Evolutionary conservation across 2,329 filamentous ascomycete genomes (phyloP), one percentile per base, ranked within the genome.

Genomic region (Trichophyton rubrum): DNA sequence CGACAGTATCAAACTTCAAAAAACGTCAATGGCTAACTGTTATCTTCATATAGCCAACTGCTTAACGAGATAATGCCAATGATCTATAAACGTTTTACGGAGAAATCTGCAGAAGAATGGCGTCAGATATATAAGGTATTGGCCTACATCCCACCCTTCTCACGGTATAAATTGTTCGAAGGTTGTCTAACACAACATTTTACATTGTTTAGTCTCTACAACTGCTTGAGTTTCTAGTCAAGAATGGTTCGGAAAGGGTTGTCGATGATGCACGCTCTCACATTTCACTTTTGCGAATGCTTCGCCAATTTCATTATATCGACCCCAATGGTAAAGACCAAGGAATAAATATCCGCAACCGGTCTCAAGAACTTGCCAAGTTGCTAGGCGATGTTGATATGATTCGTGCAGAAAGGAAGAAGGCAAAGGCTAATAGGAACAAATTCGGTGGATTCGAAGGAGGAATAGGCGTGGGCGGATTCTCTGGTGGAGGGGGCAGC

Each of bases 41-140:
- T 20, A 15, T 5, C 2, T 40, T 4, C n/a, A 43, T 60, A 61
- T 71, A 96, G 92, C 73, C 90, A 96, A 84, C 84, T 91, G 59
- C 85, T 99, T 61, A 97, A 97, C 75, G 93, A 99, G 75, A 97
- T 99, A 72, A 99, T 99, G 93, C 93, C 93, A 66, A 93, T 99
- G 90, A 96, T 99, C 71, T 99, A 99, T 79, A 93, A 95, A 71
- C 89, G 93, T 66, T 99, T 99, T 75, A 99, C 93, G 63, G 93
- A 99, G 74, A 99, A 99, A 79, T 83, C 90, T 6, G 92, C 93
- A 60, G 93, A 99, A 73, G 93, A 99, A 77, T 99, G 93, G 93
- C 85, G 93, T 67, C 93, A 99, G 75, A 99, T 99, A 71, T 99
- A 99, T 82, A 99, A 99, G 80, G 87, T 90, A 69, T 61, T 62